These are phyloP conservation scores for Psilocybe tampanensis DNA, from an alignment of 768 basidiomycete species.

Conservation along the genomic window DNA sequence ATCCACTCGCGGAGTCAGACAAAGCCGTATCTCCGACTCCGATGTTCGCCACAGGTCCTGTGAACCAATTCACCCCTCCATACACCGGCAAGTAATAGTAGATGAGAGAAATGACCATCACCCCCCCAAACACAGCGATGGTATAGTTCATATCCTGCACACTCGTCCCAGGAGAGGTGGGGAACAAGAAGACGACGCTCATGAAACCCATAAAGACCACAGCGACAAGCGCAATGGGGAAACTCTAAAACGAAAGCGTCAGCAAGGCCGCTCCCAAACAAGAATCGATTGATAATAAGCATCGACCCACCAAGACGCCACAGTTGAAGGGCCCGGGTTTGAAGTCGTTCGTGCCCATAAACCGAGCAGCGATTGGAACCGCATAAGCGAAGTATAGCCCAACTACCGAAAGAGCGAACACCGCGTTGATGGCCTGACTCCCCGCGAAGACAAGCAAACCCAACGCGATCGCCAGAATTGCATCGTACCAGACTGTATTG, in stretches of 20 bases:
- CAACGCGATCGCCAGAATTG: constrained; percentile 46
- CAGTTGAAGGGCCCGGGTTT: constrained; percentile 60
- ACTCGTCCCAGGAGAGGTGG: constrained; percentile 49
- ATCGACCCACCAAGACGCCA: constrained; percentile 33
- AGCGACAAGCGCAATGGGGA: constrained; percentile 57
- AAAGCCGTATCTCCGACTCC: constrained; percentile 6
- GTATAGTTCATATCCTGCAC: constrained; percentile 71
- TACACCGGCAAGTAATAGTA: constrained; percentile 78
- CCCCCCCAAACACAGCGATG: constrained; percentile 66
- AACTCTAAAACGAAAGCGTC: constrained; percentile 45
- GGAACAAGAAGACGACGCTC: constrained; percentile 67
- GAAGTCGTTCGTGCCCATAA: constrained; percentile 48
- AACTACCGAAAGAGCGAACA: constrained; percentile 52
- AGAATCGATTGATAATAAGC: background rate
- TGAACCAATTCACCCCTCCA: constrained; percentile 78
- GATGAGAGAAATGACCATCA: constrained; percentile 55
- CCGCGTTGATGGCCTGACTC: constrained; percentile 55
- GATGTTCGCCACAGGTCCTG: constrained; percentile 58
- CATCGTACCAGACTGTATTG: constrained; percentile 59
- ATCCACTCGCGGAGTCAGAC: constrained; percentile 14
- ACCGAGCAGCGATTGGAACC: constrained; percentile 56
- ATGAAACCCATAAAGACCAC: constrained; percentile 72
- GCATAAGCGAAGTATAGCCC: constrained; percentile 52
- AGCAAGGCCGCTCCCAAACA: background rate
- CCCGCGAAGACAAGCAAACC: constrained; percentile 67